Evolutionary conservation across 352 stramenopile species (phyloP).

Genomic region (Pythium brachiatum): DNA sequence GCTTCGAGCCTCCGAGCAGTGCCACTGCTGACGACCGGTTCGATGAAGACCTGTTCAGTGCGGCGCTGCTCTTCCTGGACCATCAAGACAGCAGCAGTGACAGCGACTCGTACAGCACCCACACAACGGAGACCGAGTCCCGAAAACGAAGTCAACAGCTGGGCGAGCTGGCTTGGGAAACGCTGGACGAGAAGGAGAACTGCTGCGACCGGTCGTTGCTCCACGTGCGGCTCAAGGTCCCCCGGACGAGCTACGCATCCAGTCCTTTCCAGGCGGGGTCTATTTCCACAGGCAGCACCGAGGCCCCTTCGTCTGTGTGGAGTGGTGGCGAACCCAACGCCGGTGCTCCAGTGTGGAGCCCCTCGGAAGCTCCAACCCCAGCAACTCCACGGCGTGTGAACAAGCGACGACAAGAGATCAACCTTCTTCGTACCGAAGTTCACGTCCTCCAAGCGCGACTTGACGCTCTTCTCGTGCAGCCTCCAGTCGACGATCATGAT

Average conservation of each 20-base stretch:
- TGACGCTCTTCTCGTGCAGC: neutral
- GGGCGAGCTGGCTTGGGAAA: neutral
- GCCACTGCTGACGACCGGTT: neutral
- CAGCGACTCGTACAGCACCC: slow-evolving; percentile 5
- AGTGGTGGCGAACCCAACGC: neutral
- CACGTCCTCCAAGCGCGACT: slow-evolving; percentile 11
- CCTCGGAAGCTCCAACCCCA: neutral
- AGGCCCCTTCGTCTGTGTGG: neutral
- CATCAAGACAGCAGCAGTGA: slow-evolving; percentile 8
- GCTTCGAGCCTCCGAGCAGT: neutral
- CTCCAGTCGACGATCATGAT: neutral
- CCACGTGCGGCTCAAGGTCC: neutral
- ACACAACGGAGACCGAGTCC: neutral
- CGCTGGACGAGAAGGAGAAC: neutral
- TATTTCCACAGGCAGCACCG: too few species aligned
- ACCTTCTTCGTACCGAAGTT: slow-evolving; percentile 7
- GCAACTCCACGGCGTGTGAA: neutral
- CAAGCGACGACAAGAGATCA: slow-evolving; percentile 16
- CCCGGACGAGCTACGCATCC: neutral
- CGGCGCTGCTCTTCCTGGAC: slow-evolving; percentile 13
- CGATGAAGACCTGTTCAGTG: slow-evolving; percentile 18
- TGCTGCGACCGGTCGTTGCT: neutral
- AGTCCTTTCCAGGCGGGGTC: neutral
- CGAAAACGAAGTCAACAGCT: neutral
- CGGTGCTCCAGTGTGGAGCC: neutral